Percentiles rank a stretch among this genome's conserved stretches.
phyloP scores from a whole-genome alignment of 257 asterid genomes.

The Solanum tarijense region DNA sequence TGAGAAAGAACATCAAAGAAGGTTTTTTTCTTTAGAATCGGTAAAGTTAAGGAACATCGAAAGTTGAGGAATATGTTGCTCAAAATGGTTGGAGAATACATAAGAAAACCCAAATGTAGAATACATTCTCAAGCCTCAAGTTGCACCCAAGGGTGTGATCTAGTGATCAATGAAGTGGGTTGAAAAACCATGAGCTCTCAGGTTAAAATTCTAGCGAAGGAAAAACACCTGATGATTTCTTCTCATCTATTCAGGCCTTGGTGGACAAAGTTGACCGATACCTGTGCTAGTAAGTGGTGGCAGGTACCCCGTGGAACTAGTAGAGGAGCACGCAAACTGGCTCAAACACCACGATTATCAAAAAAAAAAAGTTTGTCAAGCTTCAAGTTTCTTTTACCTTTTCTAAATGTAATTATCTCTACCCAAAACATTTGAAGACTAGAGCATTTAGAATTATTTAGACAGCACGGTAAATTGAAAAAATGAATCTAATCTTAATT shows the following conservation, averaged over 20 bases:
- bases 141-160: background rate
- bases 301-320: background rate
- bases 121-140: background rate
- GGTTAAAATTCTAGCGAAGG: background rate
- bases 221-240: background rate
- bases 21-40: background rate
- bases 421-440: background rate
- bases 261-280: background rate
- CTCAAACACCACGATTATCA: background rate
- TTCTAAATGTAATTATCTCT: background rate
- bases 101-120: background rate
- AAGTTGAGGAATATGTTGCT: background rate
- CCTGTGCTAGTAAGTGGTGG: background rate
- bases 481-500: background rate
- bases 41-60: background rate
- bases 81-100: background rate
- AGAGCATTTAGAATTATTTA: background rate
- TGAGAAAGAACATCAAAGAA: conserved; percentile 5
- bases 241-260: background rate
- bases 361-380: background rate
- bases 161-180: background rate
- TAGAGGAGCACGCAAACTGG: background rate
- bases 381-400: background rate
- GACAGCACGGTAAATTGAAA: background rate
- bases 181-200: background rate